Conservation (phyloP, 2,329 filamentous ascomycete species). For the Fusarium multiceps region DNA sequence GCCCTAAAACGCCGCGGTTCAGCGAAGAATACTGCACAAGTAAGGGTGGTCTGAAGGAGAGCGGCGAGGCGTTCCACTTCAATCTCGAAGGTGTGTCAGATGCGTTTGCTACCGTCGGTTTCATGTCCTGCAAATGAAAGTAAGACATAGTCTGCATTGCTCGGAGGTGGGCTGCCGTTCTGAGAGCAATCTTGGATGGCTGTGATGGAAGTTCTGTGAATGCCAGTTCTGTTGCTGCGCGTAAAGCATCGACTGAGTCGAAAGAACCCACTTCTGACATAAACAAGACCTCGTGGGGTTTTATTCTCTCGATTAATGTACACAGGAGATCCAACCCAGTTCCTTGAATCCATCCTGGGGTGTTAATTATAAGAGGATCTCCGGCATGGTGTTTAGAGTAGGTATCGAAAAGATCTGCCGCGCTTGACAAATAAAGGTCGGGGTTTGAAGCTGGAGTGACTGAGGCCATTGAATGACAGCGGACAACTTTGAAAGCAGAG, state of each 20-base stretch:
- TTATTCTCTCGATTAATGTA: conserved; percentile 64
- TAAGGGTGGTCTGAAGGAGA: conserved; percentile 70
- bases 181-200: conserved; percentile 63
- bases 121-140: conserved; percentile 64
- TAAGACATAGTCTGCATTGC: conserved; percentile 85
- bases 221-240: conserved; percentile 54
- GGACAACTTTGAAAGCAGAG: conserved; percentile 56
- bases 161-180: conserved; percentile 73
- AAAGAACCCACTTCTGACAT: conserved; percentile 72
- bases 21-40: conserved; percentile 68
- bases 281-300: conserved; percentile 73
- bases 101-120: conserved; percentile 34
- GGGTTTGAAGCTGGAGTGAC: conserved; percentile 74
- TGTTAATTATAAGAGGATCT: conserved; percentile 76
- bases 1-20: conserved; percentile 67
- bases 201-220: conserved; percentile 70
- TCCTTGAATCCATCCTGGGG: conserved; percentile 78
- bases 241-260: conserved; percentile 66
- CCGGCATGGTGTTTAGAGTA: conserved; percentile 62
- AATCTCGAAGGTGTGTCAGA: conserved; percentile 16
- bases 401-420: conserved; percentile 69
- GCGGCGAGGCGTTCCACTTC: conserved; percentile 64
- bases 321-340: conserved; percentile 74
- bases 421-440: conserved; percentile 73
- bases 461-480: conserved; percentile 74